Evolutionary conservation across 1,139 yeast species (phyloP), one percentile per base, ranked within the genome.

Genomic region (Pneumocystis carinii): DNA sequence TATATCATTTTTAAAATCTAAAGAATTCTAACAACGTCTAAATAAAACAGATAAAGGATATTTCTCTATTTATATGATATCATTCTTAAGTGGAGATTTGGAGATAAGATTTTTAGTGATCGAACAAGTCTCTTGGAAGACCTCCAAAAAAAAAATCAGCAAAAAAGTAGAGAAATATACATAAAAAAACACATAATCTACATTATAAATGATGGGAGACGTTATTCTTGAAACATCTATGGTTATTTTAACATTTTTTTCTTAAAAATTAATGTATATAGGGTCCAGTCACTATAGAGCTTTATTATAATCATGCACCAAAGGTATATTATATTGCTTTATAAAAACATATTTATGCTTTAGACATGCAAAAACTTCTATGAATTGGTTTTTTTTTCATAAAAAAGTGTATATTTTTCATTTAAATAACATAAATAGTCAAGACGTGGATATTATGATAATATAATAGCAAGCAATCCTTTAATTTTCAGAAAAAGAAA

Each of bases 291-390:
- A 66, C 70, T 29, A 63, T 72, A 53, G 75, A 72, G 66, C 68
- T 72, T 35, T 72, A 72, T 66, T 64, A 66, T n/a, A 53, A 66
- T 15, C 74, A 72, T 60, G 74, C 75, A 12, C 75, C 75, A 14
- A 65, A 64, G 64, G 68, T 66, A 63, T 2, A 53, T 36, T 15
- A 17, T 27, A 12, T 41, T 41, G 12, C 19, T 29, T 32, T 36
- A 17, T 17, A 41, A 29, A 14, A 14, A 17, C 14, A 24, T 17
- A 14, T 37, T 35, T 29, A 19, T 19, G 10, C 32, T 10, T 15
- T 62, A 67, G 66, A 72, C 74, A 5, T 69, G 72, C 66, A 65
- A 68, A 65, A 71, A 71, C 65, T 72, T 72, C 60, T 41, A 62
- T 7, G 69, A 69, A 60, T 66, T 71, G 62, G 71, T 48, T 24